Evolutionary conservation across 768 basidiomycete species (phyloP), one percentile per base, ranked within the genome.

Genomic region (Boletus subparvulus): DNA sequence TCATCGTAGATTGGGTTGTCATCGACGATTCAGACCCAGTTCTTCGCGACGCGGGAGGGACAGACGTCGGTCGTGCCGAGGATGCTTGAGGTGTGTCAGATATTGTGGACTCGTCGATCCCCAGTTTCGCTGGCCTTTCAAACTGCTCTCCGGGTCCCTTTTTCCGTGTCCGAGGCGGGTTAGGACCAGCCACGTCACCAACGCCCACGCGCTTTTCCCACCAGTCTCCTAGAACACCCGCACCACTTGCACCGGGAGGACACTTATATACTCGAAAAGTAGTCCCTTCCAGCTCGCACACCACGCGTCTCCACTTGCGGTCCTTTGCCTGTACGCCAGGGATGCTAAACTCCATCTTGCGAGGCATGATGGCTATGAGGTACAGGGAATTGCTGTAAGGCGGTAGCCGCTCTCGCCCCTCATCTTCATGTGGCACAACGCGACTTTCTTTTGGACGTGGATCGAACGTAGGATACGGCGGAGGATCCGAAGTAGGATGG

Each of bases 271-370:
- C 79, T 62, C 83, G 82, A 69, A 98, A 85, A 59, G 80, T 77
- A n/a, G 97, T 98, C 45, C 97, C 97, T 66, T 97, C 92, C 28
- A 99, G 74, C 64, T 95, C 90, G 67, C 92, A 91, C 61, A 94
- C 79, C 49, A 89, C 85, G 48, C 90, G 78, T 57, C 90, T 83
- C 97, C 97, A 99, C 67, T 93, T 92, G 45, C 97, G 78, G 69
- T 98, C 95, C 68, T 80, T 83, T 8, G 95, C 87, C 70, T 96
- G 92, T 3, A 92, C 78, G 8, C 94, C 94, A 0, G 94, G 93
- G 12, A 80, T 73, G 5, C 74, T 77, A 68, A 99, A 98, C 77
- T 99, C 97, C 85, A 94, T 83, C 78, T 99, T 99, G 46, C 91
- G 84, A 2, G 89, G 88, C 77, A 99, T 82, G 52, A 86, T 79